A percentile compares a stretch with the other conserved stretches of the same genome.
These are phyloP conservation scores for Candida broadrunensis DNA, from an alignment of 805 yeast genomes.

Conservation along the genomic window DNA sequence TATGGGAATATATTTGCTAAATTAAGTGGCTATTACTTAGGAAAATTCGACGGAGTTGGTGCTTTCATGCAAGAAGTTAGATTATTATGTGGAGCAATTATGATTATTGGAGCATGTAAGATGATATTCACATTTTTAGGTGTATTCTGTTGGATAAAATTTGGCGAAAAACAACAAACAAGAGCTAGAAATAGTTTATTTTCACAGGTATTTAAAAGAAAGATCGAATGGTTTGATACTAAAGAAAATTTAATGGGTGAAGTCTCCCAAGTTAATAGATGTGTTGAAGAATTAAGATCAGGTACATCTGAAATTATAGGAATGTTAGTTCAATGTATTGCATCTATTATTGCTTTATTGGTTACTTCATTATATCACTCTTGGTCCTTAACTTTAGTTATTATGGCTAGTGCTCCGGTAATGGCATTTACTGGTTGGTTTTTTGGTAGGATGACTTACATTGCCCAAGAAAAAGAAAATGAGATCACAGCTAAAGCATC, in stretches of 20 bases:
- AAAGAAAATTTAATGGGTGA: slow-evolving; percentile 59
- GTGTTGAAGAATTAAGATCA: slow-evolving; percentile 68
- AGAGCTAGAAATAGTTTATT: slow-evolving; percentile 51
- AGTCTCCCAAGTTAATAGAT: slow-evolving; percentile 61
- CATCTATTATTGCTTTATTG: slow-evolving; percentile 53
- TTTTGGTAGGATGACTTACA: slow-evolving; percentile 52
- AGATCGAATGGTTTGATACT: slow-evolving; percentile 62
- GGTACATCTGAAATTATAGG: slow-evolving; percentile 70
- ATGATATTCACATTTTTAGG: slow-evolving; percentile 48
- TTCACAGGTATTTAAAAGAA: slow-evolving; percentile 40
- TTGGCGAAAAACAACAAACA: slow-evolving; percentile 70
- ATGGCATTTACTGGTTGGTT: slow-evolving; percentile 47
- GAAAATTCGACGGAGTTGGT: slow-evolving; percentile 21
- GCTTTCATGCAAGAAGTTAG: slow-evolving; percentile 23
- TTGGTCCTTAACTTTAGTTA: slow-evolving; percentile 81
- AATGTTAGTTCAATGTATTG: slow-evolving; percentile 48
- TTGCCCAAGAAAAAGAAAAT: slow-evolving; percentile 57
- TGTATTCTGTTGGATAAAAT: slow-evolving; percentile 57
- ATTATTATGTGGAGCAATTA: slow-evolving; percentile 27
- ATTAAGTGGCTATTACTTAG: slow-evolving; percentile 25
- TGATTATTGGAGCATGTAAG: slow-evolving; percentile 29
- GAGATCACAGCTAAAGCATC: slow-evolving; percentile 52
- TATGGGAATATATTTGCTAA: slow-evolving; percentile 60
- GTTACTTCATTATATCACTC: slow-evolving; percentile 71
- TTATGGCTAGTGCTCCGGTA: slow-evolving; percentile 72